Evolutionary conservation across 345 rosid species (phyloP), one percentile per base, ranked within the genome.

Genomic region (Syzygium aqueum): DNA sequence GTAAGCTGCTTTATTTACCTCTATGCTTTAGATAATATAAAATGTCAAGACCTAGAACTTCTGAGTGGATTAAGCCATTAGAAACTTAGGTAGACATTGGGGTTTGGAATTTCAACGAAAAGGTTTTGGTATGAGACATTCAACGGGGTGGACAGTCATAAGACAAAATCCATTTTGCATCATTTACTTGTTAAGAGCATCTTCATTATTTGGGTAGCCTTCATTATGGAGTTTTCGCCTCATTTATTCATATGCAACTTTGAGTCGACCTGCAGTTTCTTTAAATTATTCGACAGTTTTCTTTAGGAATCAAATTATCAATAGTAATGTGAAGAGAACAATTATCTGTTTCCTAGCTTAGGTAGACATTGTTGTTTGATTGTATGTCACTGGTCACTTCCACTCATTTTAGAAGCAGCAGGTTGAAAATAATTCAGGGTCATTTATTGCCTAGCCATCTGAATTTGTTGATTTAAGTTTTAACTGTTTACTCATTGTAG

Each of bases 1-100:
- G 99, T 97, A 90, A 91, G 97, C 88, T 88, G 77, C 86, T 90
- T 77, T 49, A 16, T 11, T 40, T 9, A 73, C 46, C 80, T 73
- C 49, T 73, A 19, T 73, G 49, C 80, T 19, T 73, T 73, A 37
- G 80, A 37, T 9, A 19, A 73, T 37, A 33, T 73, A 73, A 73
- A 73, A 9, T 73, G 80, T 40, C 14, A 9, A 19, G 80, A 73
- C 80, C 15, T 73, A 37, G 49, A 73, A 73, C 49, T 37, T 73
- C 49, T 73, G 49, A 73, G 25, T 73, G 49, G 27, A 19, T 73
- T 37, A 73, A 73, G 37, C 27, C 80, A 37, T 33, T 73, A 73
- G 27, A 73, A 73, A 73, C 46, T 73, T 37, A 49, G 80, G 37
- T 33, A 37, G 15, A 33, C 80, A 73, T 73, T 73, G 22, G 80